phyloP scores from a whole-genome alignment of 2,329 filamentous ascomycete species.

The Alternaria alternata region DNA sequence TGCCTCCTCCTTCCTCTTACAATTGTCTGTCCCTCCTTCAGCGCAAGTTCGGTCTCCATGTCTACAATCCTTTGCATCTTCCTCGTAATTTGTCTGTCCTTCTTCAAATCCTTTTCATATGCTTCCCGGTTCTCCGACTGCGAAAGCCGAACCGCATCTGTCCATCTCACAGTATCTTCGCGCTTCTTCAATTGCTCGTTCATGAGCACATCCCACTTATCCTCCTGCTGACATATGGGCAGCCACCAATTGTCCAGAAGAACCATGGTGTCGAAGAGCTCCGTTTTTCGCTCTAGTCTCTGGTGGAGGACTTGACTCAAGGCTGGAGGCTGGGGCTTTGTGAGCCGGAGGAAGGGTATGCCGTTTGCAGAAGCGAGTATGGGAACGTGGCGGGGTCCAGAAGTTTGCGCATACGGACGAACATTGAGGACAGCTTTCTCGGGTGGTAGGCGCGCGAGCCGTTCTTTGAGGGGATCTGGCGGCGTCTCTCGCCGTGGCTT shows the following conservation, averaged over 20 bases:
- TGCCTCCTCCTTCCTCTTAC: conserved; percentile 36
- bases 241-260: conserved; percentile 55
- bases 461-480: conserved; percentile 26
- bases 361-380: conserved; percentile 63
- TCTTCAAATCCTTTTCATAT: conserved; percentile 33
- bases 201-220: conserved; percentile 58
- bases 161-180: conserved; percentile 40
- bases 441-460: conserved; percentile 47
- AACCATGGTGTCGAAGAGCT: conserved; percentile 51
- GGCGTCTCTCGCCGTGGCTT: conserved; percentile 8
- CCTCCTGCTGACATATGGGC: conserved; percentile 54
- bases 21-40: conserved; percentile 48
- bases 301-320: conserved; percentile 67
- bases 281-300: conserved; percentile 58
- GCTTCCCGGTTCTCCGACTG: conserved; percentile 20
- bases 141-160: conserved; percentile 33
- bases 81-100: conserved; percentile 44
- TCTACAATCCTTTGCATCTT: conserved; percentile 60
- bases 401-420: conserved; percentile 59
- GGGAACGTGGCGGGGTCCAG: conserved; percentile 66
- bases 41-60: conserved; percentile 56
- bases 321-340: conserved; percentile 69
- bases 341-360: conserved; percentile 71
- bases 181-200: conserved; percentile 15
- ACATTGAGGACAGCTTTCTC: conserved; percentile 58